A percentile compares a stretch with the other conserved stretches of the same genome.
Conservation (phyloP, 2,329 filamentous ascomycete genomes). For the Fusarium secorum region DNA sequence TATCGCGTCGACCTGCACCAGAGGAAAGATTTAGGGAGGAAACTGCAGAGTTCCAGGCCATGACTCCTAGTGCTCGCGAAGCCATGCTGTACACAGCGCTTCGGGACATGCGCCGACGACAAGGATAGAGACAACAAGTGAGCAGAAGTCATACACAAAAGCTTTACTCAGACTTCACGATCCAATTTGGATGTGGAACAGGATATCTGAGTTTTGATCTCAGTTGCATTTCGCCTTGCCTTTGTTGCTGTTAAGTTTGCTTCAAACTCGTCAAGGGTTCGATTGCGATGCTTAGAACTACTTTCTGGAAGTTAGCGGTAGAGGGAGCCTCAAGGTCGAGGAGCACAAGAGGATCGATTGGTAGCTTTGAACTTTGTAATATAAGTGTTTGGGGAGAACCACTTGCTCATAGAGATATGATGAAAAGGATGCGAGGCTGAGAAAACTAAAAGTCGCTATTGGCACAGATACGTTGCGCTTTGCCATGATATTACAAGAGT, state of each 20-base stretch:
- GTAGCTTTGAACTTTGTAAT: background rate
- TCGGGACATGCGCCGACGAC: background rate
- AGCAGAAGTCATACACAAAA: background rate
- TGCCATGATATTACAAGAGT: background rate
- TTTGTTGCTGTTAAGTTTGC: background rate
- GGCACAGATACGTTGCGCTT: background rate
- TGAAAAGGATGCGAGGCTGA: rapidly evolving
- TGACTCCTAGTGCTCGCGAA: background rate
- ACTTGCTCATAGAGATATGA: rapidly evolving
- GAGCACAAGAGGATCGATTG: background rate
- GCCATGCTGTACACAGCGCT: background rate
- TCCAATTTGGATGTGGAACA: background rate
- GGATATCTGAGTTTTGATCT: constrained; percentile 18
- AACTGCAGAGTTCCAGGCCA: background rate
- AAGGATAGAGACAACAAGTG: background rate
- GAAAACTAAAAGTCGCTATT: background rate
- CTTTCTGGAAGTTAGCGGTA: background rate
- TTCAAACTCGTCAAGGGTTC: background rate
- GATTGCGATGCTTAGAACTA: rapidly evolving
- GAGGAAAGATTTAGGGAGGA: background rate
- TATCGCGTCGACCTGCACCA: rapidly evolving
- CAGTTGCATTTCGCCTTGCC: constrained; percentile 2
- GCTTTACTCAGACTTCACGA: background rate
- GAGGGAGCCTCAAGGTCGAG: background rate
- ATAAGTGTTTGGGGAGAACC: background rate